Conservation (phyloP, 148 eudicot genomes). For the Cornus florida region DNA sequence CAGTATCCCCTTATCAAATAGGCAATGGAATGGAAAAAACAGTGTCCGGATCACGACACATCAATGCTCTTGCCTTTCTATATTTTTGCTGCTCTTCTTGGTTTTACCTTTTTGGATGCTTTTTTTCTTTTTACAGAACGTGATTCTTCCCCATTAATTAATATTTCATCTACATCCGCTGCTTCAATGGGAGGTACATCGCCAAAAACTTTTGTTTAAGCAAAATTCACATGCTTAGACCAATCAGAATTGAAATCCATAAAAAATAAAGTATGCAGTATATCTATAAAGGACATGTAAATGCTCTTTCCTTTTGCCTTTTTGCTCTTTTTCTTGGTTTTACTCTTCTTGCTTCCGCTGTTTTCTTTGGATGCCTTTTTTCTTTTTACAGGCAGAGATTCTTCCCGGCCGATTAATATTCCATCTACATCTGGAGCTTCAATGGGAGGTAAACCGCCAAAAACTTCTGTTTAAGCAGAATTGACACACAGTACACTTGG, state of each 20-base stretch:
- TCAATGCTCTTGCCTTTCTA: slow-evolving; percentile 21
- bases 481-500: neutral
- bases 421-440: slow-evolving; percentile 21
- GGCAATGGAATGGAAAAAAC: neutral
- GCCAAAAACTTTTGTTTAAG: slow-evolving; percentile 21
- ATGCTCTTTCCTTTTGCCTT: slow-evolving; percentile 20
- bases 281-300: neutral
- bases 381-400: slow-evolving; percentile 31
- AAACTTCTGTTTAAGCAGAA: slow-evolving; percentile 22
- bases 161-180: slow-evolving; percentile 14
- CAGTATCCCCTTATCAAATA: slow-evolving; percentile 1
- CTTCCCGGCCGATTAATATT: slow-evolving; percentile 19
- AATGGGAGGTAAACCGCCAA: slow-evolving; percentile 11
- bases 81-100: slow-evolving; percentile 39
- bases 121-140: slow-evolving; percentile 48
- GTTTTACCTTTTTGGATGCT: slow-evolving; percentile 40
- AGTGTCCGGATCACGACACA: neutral
- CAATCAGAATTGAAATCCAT: neutral
- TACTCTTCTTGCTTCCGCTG: slow-evolving; percentile 37
- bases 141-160: slow-evolving; percentile 22
- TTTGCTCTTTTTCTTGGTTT: slow-evolving; percentile 48
- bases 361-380: slow-evolving; percentile 49
- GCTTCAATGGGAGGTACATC: slow-evolving; percentile 17
- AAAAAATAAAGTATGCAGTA: neutral
- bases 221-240: neutral